A percentile compares a stretch with the other conserved stretches of the same genome.
Conservation (phyloP, 2,329 filamentous ascomycete species). For the Alternaria viburni region DNA sequence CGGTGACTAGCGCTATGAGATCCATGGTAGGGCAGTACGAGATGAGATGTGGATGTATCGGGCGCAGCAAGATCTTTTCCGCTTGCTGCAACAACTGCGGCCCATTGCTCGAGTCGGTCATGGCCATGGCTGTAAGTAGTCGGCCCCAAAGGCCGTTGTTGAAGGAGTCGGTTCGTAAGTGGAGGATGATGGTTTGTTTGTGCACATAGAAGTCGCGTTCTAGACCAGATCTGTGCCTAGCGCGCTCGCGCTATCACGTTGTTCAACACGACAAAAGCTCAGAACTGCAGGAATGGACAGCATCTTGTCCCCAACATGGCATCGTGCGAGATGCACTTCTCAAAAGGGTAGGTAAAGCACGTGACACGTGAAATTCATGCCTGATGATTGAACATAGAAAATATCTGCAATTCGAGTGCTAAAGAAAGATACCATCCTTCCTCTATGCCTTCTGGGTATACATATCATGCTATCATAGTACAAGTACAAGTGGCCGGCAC, state of each 20-base stretch:
- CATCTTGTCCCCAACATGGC: not conserved
- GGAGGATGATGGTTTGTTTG: constrained; percentile 21
- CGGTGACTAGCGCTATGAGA: constrained; percentile 75
- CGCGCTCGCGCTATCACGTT: constrained; percentile 37
- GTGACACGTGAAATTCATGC: not conserved
- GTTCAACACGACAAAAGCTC: not conserved
- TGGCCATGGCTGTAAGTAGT: constrained; percentile 9
- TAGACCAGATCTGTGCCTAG: constrained; percentile 25
- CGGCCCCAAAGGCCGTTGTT: constrained; percentile 15
- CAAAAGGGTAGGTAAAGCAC: not conserved
- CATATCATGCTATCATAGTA: constrained; percentile 18
- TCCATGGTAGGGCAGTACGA: constrained; percentile 86
- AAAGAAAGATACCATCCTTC: constrained; percentile 8
- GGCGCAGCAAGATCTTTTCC: constrained; percentile 52
- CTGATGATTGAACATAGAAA: not conserved
- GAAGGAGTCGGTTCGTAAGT: not conserved
- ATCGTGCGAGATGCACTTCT: not conserved
- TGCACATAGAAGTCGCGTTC: constrained; percentile 18
- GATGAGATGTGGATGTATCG: constrained; percentile 64
- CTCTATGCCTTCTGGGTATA: constrained; percentile 15
- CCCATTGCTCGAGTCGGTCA: not conserved
- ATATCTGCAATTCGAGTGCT: constrained; percentile 1
- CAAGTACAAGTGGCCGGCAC: constrained; percentile 18
- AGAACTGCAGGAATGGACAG: not conserved
- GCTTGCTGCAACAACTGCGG: constrained; percentile 46